Evolutionary conservation across 1,284 basidiomycete genomes (phyloP), one percentile per base, ranked within the genome.

Genomic region (Caloboletus firmus): DNA sequence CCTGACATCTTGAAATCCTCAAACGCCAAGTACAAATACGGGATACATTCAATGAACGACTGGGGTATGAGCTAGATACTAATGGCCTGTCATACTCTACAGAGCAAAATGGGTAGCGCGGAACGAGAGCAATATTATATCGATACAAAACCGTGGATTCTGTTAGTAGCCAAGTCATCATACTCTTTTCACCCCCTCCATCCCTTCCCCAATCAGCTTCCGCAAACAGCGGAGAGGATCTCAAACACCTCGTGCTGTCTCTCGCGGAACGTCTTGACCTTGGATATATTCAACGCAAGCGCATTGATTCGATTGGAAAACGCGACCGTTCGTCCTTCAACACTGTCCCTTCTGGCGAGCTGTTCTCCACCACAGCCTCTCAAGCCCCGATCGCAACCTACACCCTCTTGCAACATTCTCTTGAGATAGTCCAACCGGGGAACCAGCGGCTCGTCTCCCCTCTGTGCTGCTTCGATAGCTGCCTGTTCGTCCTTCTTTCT

Each of bases 251-350:
- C 77, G 3, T 77, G 77, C 69, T 91, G 87, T 48, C 88, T 68
- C 62, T 91, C 86, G 59, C 75, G 80, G 65, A 93, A 93, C 44
- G 85, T 81, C 56, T 75, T 77, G 56, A 93, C 68, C 64, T 74
- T 76, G 45, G 84, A 88, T 79, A 91, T 82, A 1, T 76, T 77
- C 53, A 92, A 62, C 58, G 86, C 84, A 6, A 92, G 76, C 20
- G 76, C 79, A 67, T 90, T 91, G 41, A 92, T 80, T 56, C 85
- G 70, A 65, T 92, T 92, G 36, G 85, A 79, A 65, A 93, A 85
- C 47, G 80, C 74, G 44, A 89, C 80, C 11, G 83, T 81, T 17
- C 81, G 69, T 4, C 84, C 83, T 63, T 87, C 77, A 8, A 84
- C 67, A 64, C 84, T 86, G 52, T 65, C 58, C 46, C 77, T 69